phyloP scores from a whole-genome alignment of 768 basidiomycete genomes.

The Leccinum incarnatum region DNA sequence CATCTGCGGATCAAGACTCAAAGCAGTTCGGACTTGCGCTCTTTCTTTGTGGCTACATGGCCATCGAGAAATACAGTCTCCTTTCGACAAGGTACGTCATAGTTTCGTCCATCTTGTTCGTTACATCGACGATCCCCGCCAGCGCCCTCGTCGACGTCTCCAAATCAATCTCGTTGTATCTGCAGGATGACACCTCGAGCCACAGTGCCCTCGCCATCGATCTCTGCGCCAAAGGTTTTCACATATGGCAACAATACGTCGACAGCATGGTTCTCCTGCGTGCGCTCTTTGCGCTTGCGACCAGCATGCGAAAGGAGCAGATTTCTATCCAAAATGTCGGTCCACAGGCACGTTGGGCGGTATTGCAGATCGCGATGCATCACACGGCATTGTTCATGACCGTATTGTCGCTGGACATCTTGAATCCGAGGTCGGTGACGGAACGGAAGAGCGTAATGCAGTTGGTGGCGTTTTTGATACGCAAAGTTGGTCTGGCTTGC shows the following conservation, averaged over 20 bases:
- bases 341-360: conserved; percentile 77
- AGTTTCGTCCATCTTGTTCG: background rate
- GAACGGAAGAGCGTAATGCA: conserved; percentile 89
- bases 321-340: conserved; percentile 67
- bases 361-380: conserved; percentile 77
- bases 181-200: conserved; percentile 67
- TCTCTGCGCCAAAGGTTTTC: conserved; percentile 86
- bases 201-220: conserved; percentile 81
- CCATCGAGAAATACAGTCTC: conserved; percentile 74
- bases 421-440: conserved; percentile 69
- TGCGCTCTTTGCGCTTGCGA: conserved; percentile 77
- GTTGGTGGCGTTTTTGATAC: conserved; percentile 88
- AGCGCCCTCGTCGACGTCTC: conserved; percentile 84
- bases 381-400: conserved; percentile 94
- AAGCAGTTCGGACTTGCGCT: conserved; percentile 64
- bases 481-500: conserved; percentile 54
- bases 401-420: conserved; percentile 85
- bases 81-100: conserved; percentile 63
- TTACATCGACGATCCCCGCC: background rate
- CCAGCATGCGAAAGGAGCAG: conserved; percentile 65
- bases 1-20: conserved; percentile 57
- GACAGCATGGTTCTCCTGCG: conserved; percentile 89
- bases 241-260: conserved; percentile 91
- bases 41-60: conserved; percentile 80
- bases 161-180: conserved; percentile 73